Evolutionary conservation across 495 filamentous ascomycete species (phyloP).

Genomic region (Aspergillus avenaceus): DNA sequence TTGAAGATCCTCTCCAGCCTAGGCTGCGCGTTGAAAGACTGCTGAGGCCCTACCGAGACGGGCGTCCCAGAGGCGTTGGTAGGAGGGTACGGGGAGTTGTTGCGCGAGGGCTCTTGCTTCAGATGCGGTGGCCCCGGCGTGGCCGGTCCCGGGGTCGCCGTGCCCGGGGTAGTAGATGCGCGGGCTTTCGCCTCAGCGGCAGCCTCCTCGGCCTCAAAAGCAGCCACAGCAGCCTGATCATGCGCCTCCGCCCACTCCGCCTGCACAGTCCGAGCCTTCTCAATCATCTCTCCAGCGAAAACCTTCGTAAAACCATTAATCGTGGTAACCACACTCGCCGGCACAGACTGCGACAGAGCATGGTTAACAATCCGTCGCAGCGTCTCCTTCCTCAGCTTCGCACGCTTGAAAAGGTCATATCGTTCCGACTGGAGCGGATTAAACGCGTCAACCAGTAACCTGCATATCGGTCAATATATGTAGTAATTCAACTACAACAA

Average conservation of each 20-base stretch:
- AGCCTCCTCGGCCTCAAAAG: constrained; percentile 29
- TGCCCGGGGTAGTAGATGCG: constrained; percentile 18
- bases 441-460: constrained; percentile 67
- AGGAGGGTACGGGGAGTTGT: background rate
- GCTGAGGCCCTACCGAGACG: background rate
- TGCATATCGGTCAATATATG: constrained; percentile 17
- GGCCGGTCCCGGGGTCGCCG: background rate
- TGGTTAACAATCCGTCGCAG: constrained; percentile 75
- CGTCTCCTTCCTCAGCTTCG: constrained; percentile 61
- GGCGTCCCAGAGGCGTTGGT: background rate
- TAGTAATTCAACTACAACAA: no score
- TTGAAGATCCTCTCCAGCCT: constrained; percentile 28
- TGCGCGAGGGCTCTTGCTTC: constrained; percentile 1
- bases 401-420: constrained; percentile 68
- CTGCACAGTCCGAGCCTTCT: constrained; percentile 74
- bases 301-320: constrained; percentile 80
- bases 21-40: background rate
- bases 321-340: constrained; percentile 69
- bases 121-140: background rate
- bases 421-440: constrained; percentile 63
- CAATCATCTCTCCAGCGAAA: constrained; percentile 79
- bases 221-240: constrained; percentile 32
- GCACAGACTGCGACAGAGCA: constrained; percentile 82
- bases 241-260: constrained; percentile 64
- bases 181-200: constrained; percentile 37